Base-by-base conservation (phyloP, 164 flowering plant genomes). In the Vitis rupestris region DNA sequence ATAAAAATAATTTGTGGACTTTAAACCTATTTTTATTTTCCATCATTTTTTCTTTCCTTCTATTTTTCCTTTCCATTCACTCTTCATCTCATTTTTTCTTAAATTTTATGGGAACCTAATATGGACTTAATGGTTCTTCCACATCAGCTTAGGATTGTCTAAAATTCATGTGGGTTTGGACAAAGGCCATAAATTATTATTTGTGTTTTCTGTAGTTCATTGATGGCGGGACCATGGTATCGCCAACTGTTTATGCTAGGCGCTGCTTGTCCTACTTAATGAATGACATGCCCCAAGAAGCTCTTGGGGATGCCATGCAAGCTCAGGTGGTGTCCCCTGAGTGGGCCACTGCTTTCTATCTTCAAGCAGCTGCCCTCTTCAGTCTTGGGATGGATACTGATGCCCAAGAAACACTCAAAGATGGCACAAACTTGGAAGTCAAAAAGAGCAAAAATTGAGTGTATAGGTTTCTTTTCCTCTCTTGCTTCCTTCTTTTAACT, bases 291-390 rank as follows among this genome's bases (percentile, higher is more conserved):
- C 77, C 86, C 47, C 94, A 87, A 75, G 92, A 91, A 73, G 98
- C 93, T 58, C 85, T 91, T 14, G 93, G 87, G 3, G 98, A 93
- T 76, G 94, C 98, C 0, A 88, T 91, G 97, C 93, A 93, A 78
- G 93, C 98, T 2, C 91, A 86, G 71, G 90, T 75, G 14, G 80
- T 89, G 7, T 88, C 95, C 7, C 95, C 98, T 0, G 93, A 93
- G 55, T 93, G 98, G 97, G 82, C 92, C 4, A 89, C 90, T 8
- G 97, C 97, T 13, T 85, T 88, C 63, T 87, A 91, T 73, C 93
- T 93, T 62, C 97, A 89, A 71, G 93, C 94, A 2, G 87, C 91
- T 37, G 84, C 92, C 59, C 87, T 93, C 60, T 91, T 91, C 78
- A 84, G 83, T 72, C 90, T 93, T 53, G 93, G 95, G 10, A 93